Evolutionary conservation across 192 early-diverging fungal genomes (phyloP), one percentile per base, ranked within the genome.

Genomic region (Helicostylum pulchrum): DNA sequence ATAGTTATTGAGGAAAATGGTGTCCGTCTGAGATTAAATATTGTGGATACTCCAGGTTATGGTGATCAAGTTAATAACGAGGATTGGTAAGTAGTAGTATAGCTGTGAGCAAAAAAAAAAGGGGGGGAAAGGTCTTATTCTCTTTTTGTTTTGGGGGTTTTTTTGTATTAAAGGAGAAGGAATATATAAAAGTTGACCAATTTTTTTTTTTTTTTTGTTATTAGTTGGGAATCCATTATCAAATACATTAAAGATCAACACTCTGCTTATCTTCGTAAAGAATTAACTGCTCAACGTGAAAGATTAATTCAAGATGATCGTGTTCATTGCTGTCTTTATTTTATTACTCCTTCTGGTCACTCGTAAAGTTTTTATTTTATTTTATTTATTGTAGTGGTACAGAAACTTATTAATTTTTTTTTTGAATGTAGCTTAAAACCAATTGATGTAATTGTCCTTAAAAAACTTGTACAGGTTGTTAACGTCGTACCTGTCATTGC

Each of bases 181-280:
- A 59, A 21, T 2, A 42, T 45, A 19, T 9, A 6, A 15, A 17
- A 15, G 4, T 48, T 17, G 46, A 48, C 17, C 46, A 17, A 4
- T 48, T 48, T 12, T 12, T 48, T 48, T 14, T 59, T 39, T 44
- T 12, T 48, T 48, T 14, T 59, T 39, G 23, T 20, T 57, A 10
- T 20, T 70, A 91, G 89, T 78, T 97, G 95, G 95, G 92, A 94
- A 62, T 94, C 93, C n/a, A 93, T 99, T 64, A 87, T 95, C 74
- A 96, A 96, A 80, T 94, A 95, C 83, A 97, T 99, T 74, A 95
- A 96, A 83, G 97, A 97, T 74, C 97, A 98, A 81, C 96, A 99
- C 83, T 90, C 90, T 19, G 83, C 88, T 53, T 99, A 92, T 80
- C 83, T 99, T 51, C 88, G 93, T 75, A 92, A 94, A 75, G 97